Base-by-base conservation (phyloP, 176 grass and related monocot species). In the barley (Hordeum vulgare) region DNA sequence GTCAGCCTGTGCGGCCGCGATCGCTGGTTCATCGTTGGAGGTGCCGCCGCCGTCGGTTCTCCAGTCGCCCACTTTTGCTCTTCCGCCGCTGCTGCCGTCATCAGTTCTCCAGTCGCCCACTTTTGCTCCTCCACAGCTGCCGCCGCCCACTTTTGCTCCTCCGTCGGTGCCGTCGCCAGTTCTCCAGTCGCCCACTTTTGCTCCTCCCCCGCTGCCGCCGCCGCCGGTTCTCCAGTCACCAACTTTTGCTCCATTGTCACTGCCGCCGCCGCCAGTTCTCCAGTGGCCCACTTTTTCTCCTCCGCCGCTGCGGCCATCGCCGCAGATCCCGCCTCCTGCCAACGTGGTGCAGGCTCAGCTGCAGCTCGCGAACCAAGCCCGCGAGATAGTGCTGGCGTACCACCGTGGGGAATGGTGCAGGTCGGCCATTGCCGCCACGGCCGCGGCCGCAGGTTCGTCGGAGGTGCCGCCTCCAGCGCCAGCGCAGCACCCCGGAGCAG, bases 401-500 rank as follows among this genome's bases (percentile, higher is more conserved):
- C 87, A 95, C 34, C 84, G 17, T 10, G 21, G 15, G 33, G 53
- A 37, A 41, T 18, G 28, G 39, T n/a, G 64, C 28, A 47, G 58
- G 59, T 13, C 14, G 45, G 45, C 45, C 45, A 1, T 47, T 3
- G 78, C 14, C 33, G 14, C 62, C 9, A 10, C 20, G 41, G 14
- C 62, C 9, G 13, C n/a, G 18, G 24, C 84, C 3, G 15, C 76
- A 4, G 45, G 39, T 51, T 25, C 20, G 31, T 82, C 12, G 28
- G 67, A 3, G 84, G 84, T 17, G 33, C 81, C 15, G 33, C 89
- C 14, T 64, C 70, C 90, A 45, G 88, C 84, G 37, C 88, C 45
- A 49, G 87, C 82, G 34, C 88, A 73, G 37, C 90, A 90, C 77
- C 89, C 87, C 0, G 96, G 93, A 23, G 89, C 88, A 82, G 87